These are phyloP conservation scores for Alliaria petiolata DNA, from an alignment of 345 rosid species.

Conservation along the genomic window DNA sequence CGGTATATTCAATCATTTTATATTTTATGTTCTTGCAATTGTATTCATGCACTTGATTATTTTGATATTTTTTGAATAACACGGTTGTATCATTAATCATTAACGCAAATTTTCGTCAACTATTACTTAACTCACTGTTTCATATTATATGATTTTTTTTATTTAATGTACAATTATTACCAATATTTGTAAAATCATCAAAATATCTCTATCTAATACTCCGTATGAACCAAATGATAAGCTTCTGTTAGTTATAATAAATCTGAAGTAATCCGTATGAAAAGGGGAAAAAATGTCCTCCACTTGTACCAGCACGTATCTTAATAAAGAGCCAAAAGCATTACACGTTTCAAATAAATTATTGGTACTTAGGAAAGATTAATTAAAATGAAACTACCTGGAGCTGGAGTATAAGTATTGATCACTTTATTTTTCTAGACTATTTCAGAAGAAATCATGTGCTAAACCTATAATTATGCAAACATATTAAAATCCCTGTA, in stretches of 20 bases:
- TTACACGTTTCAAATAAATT: constrained; percentile 23
- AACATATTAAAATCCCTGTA: constrained; percentile 3
- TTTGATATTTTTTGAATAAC: not conserved
- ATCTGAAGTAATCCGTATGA: not conserved
- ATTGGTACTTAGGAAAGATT: not conserved
- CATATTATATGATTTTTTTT: not conserved
- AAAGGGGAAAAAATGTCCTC: too few relatives aligned
- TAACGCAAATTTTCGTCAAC: not conserved
- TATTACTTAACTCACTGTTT: not conserved
- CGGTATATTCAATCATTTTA: not conserved
- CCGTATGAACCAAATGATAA: not conserved
- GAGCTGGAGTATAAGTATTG: constrained; percentile 16
- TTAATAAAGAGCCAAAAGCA: not conserved
- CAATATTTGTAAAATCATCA: too few relatives aligned
- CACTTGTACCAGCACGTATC: not conserved
- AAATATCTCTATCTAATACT: too few relatives aligned
- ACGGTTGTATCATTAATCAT: constrained; percentile 1
- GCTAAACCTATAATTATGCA: constrained; percentile 14
- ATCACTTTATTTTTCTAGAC: not conserved
- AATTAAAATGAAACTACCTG: not conserved
- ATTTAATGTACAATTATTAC: not conserved
- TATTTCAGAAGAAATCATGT: constrained; percentile 23
- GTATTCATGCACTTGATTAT: constrained; percentile 1
- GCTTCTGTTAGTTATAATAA: not conserved
- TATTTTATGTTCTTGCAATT: not conserved